Evolutionary conservation across 2,329 filamentous ascomycete species (phyloP), one percentile per base, ranked within the genome.

Genomic region (Sarocladium oryzae): DNA sequence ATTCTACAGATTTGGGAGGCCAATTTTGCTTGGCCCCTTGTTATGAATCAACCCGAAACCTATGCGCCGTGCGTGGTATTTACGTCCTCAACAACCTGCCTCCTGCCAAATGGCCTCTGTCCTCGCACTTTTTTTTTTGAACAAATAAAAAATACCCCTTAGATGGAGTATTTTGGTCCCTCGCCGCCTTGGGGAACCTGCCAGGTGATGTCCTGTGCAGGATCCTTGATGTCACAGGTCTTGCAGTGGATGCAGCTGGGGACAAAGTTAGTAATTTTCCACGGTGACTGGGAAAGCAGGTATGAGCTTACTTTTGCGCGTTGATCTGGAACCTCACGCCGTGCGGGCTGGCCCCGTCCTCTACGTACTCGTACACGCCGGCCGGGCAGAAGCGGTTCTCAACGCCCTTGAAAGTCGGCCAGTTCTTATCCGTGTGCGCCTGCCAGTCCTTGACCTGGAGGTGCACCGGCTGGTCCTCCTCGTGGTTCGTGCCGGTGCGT

Each of bases 161-260:
- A 49, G 20, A 84, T 82, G 68, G 84, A 85, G 64, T 86, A 86
- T 67, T 86, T 85, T 32, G 82, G 82, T 1, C 82, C 82, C 60
- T 85, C 93, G 49, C 92, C 93, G 57, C 93, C 91, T 66, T 96
- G 90, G 6, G 93, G 93, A 28, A 93, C 93, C 60, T 89, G 82
- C 89, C 89, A 96, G 69, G 96, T 96, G 70, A 99, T 97, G 65
- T 97, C 93, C 73, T 99, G 93, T 56, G 85, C 82, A 7, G 93
- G 93, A 15, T 89, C 92, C 74, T 99, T 99, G 74, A 99, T 99
- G 69, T 99, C 93, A 68, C 93, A 99, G 13, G 93, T 99, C 79
- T 99, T 99, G 79, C 93, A 99, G 72, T 99, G 93, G 57, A 99
- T 95, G 68, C 93, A 99, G 72, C 91, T 96, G 59, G 36, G 13